phyloP scores from a whole-genome alignment of 768 basidiomycete genomes.

The Lactarius sp. region DNA sequence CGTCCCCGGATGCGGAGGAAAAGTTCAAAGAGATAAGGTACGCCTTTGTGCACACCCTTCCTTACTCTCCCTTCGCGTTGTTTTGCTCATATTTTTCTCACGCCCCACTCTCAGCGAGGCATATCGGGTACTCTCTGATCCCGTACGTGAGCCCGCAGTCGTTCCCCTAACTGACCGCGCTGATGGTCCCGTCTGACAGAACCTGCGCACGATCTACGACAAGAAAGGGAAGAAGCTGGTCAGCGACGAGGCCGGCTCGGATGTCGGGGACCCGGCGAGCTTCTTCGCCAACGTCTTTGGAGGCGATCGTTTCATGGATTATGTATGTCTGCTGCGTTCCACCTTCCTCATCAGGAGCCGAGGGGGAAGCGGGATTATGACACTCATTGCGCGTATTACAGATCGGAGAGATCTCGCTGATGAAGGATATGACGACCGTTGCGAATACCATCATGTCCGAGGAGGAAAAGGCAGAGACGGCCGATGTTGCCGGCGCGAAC shows the following conservation, averaged over 20 bases:
- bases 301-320: conserved; percentile 86
- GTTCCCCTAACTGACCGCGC: neutral
- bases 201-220: conserved; percentile 86
- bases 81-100: neutral
- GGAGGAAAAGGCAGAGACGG: conserved; percentile 76
- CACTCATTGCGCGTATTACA: conserved; percentile 31
- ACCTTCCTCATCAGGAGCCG: neutral
- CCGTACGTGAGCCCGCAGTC: conserved; percentile 39
- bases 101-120: conserved; percentile 60
- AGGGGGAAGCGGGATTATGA: too few species aligned
- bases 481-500: conserved; percentile 29
- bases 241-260: conserved; percentile 71
- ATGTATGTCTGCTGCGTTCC: conserved; percentile 50
- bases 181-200: conserved; percentile 39
- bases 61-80: neutral
- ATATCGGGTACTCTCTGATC: conserved; percentile 85
- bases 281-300: conserved; percentile 97
- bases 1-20: conserved; percentile 86
- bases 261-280: conserved; percentile 87
- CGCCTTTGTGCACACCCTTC: conserved; percentile 18
- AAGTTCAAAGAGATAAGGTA: conserved; percentile 97
- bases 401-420: conserved; percentile 96
- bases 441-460: conserved; percentile 87
- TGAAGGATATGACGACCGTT: conserved; percentile 88
- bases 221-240: conserved; percentile 91